A percentile compares a stretch with the other conserved stretches of the same genome.
These are phyloP conservation scores for Haematococcus lacustris DNA, from an alignment of 139 green algal genomes.

Conservation along the genomic window DNA sequence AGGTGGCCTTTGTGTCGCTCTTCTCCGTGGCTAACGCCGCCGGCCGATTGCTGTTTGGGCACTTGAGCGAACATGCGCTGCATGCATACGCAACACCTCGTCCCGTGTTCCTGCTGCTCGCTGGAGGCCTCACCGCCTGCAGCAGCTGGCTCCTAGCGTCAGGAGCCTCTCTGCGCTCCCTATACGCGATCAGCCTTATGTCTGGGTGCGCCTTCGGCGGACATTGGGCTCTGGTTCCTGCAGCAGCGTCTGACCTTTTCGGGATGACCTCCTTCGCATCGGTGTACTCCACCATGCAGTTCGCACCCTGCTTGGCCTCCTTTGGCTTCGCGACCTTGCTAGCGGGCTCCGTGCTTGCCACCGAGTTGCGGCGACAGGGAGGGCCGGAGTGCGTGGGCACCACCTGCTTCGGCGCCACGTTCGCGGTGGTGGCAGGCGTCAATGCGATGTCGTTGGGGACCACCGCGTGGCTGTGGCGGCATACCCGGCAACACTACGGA, in stretches of 20 bases:
- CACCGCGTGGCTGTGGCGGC: no score
- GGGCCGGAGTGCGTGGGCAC: background rate
- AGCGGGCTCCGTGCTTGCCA: background rate
- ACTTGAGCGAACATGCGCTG: conserved; percentile 42
- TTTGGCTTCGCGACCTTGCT: background rate
- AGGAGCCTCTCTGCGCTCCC: conserved; percentile 10
- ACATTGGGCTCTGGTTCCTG: background rate
- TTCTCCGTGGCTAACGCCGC: conserved; percentile 70
- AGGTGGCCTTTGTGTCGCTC: conserved; percentile 63
- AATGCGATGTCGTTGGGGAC: no score
- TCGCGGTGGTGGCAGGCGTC: background rate
- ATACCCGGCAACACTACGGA: no score
- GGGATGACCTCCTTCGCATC: background rate
- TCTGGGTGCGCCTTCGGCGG: background rate
- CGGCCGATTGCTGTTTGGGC: conserved; percentile 53
- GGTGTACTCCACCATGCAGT: background rate
- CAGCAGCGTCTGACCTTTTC: background rate
- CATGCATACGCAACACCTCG: conserved; percentile 35
- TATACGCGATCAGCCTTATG: conserved; percentile 43
- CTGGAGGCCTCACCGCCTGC: conserved; percentile 9
- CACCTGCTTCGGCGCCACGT: background rate
- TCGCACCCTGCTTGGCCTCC: background rate
- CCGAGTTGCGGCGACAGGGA: background rate
- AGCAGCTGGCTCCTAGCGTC: background rate
- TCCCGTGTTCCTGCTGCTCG: conserved; percentile 33